Conservation (phyloP, 331 rosid genomes). For the Malus hybrid region DNA sequence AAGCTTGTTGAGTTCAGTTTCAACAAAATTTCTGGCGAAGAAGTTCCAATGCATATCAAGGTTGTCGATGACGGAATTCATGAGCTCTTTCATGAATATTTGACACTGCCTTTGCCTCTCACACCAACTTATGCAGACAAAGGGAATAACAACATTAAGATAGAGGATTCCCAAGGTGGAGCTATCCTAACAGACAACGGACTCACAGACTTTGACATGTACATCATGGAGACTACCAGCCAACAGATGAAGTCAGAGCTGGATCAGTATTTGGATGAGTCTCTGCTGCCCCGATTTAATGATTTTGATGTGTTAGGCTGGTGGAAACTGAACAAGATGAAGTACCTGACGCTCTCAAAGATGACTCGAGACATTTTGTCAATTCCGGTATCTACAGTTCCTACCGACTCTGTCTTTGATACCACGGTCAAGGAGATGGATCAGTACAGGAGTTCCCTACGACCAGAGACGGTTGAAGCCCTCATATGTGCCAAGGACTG, state of each 20-base stretch:
- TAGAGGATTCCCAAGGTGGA: slow-evolving; percentile 53
- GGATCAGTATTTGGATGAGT: slow-evolving; percentile 88
- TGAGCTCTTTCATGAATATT: slow-evolving; percentile 80
- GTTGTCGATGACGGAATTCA: slow-evolving; percentile 85
- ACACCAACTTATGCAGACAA: slow-evolving; percentile 84
- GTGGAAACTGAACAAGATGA: slow-evolving; percentile 92
- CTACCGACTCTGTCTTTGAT: slow-evolving; percentile 54
- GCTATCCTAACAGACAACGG: slow-evolving; percentile 61
- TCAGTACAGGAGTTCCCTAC: slow-evolving; percentile 59
- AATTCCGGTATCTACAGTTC: slow-evolving; percentile 62
- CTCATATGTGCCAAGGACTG: slow-evolving; percentile 92
- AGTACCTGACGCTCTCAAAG: slow-evolving; percentile 89
- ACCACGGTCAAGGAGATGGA: slow-evolving; percentile 63
- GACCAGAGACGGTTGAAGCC: slow-evolving; percentile 91
- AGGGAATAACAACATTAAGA: slow-evolving; percentile 33
- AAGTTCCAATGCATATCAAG: slow-evolving; percentile 56
- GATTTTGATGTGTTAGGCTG: slow-evolving; percentile 76
- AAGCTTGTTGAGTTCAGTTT: slow-evolving; percentile 95
- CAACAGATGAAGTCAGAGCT: slow-evolving; percentile 85
- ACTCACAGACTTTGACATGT: slow-evolving; percentile 79
- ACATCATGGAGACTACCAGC: slow-evolving; percentile 89
- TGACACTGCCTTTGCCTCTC: slow-evolving; percentile 71
- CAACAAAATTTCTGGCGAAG: slow-evolving; percentile 73
- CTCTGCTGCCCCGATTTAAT: slow-evolving; percentile 71
- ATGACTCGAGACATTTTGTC: slow-evolving; percentile 84